phyloP scores from a whole-genome alignment of 148 eudicot genomes.

The Amaranthus palmeri region DNA sequence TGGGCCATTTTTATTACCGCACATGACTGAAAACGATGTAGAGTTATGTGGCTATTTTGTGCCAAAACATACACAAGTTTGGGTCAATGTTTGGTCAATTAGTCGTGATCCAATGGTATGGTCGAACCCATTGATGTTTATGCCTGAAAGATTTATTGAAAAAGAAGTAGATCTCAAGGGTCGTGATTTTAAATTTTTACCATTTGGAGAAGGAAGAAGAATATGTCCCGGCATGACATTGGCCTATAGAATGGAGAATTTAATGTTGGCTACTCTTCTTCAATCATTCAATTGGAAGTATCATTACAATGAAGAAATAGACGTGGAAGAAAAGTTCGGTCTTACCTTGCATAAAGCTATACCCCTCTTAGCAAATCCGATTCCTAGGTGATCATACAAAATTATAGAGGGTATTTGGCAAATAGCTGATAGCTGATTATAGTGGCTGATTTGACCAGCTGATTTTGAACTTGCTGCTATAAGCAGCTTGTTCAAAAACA shows the following conservation, averaged over 20 bases:
- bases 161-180: constrained; percentile 12
- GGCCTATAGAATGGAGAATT: constrained; percentile 14
- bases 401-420: too few relatives aligned
- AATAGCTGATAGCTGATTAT: too few relatives aligned
- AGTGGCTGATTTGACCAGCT: too few relatives aligned
- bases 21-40: constrained; percentile 16
- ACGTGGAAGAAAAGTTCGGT: constrained; percentile 30
- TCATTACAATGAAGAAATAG: constrained; percentile 16
- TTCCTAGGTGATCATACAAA: constrained; percentile 2
- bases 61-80: constrained; percentile 26
- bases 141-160: constrained; percentile 30
- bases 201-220: constrained; percentile 26
- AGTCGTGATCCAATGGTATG: constrained; percentile 21
- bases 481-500: too few relatives aligned
- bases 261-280: constrained; percentile 22
- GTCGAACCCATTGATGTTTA: constrained; percentile 10
- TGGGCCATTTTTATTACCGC: constrained; percentile 29
- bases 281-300: constrained; percentile 32
- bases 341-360: constrained; percentile 18
- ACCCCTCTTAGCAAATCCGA: constrained; percentile 20
- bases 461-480: too few relatives aligned
- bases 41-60: constrained; percentile 17
- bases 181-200: constrained; percentile 26
- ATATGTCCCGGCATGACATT: constrained; percentile 17
- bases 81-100: constrained; percentile 33